Percentiles rank a stretch among this genome's conserved stretches.
These are phyloP conservation scores for Pseudogymnoascus sp. DNA, from an alignment of 2,329 filamentous ascomycete species.

Conservation along the genomic window DNA sequence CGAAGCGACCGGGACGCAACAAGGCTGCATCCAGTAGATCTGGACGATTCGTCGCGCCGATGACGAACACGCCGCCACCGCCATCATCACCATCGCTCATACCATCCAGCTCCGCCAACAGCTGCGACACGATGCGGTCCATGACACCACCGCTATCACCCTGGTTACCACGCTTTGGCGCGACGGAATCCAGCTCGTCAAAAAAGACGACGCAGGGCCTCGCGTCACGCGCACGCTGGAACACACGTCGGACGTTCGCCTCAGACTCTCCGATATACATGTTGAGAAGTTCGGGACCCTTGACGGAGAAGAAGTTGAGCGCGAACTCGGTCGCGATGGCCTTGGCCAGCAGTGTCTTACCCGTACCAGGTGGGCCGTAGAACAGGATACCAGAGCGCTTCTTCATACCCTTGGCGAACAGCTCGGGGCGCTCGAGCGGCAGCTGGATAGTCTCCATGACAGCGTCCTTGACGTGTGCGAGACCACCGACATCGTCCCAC, in stretches of 20 bases:
- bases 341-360: slow-evolving; percentile 87
- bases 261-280: slow-evolving; percentile 97
- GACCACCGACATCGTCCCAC: slow-evolving; percentile 92
- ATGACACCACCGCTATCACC: slow-evolving; percentile 96
- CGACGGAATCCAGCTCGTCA: slow-evolving; percentile 86
- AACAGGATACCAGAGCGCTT: slow-evolving; percentile 91
- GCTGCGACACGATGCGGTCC: slow-evolving; percentile 93
- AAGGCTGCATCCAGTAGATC: slow-evolving; percentile 88
- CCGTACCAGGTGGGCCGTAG: slow-evolving; percentile 84
- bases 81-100: slow-evolving; percentile 90
- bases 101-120: slow-evolving; percentile 90
- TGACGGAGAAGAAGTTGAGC: slow-evolving; percentile 90
- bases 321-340: slow-evolving; percentile 91
- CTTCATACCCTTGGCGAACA: slow-evolving; percentile 97
- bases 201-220: slow-evolving; percentile 89
- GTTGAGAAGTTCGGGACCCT: slow-evolving; percentile 83
- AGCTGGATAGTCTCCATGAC: slow-evolving; percentile 94
- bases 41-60: slow-evolving; percentile 90
- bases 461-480: slow-evolving; percentile 93
- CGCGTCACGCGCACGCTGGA: slow-evolving; percentile 79
- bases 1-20: slow-evolving; percentile 82
- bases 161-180: slow-evolving; percentile 93
- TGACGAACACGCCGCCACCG: slow-evolving; percentile 83
- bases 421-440: slow-evolving; percentile 80
- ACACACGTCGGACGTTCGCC: slow-evolving; percentile 82